phyloP scores from a whole-genome alignment of 2,329 filamentous ascomycete genomes.

The Fusarium sp. region DNA sequence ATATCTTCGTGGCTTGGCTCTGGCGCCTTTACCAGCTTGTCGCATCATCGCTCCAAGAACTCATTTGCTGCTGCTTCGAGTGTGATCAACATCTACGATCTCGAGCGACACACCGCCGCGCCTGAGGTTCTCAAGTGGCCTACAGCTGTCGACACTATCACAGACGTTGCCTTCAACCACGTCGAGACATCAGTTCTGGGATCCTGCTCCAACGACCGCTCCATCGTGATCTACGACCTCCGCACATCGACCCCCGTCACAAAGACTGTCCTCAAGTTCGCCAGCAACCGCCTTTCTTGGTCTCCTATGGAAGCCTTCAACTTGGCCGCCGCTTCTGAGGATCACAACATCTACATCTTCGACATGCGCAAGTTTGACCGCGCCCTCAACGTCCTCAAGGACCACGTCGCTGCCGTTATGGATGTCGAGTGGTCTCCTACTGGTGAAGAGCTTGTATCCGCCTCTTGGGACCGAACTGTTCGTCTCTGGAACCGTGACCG shows the following conservation, averaged over 20 bases:
- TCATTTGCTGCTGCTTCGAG: constrained; percentile 84
- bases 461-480: constrained; percentile 86
- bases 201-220: constrained; percentile 85
- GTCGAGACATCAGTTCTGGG: constrained; percentile 92
- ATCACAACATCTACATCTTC: constrained; percentile 89
- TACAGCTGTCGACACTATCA: constrained; percentile 90
- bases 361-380: constrained; percentile 93
- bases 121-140: constrained; percentile 89
- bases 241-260: constrained; percentile 85
- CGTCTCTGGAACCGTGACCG: constrained; percentile 83
- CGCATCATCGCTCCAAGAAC: constrained; percentile 82
- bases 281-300: constrained; percentile 87
- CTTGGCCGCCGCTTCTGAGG: constrained; percentile 91
- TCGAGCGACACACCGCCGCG: constrained; percentile 81
- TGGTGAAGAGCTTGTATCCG: constrained; percentile 91
- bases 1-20: constrained; percentile 86
- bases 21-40: constrained; percentile 83
- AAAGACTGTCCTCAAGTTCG: constrained; percentile 83
- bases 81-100: constrained; percentile 88
- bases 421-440: constrained; percentile 96
- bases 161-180: constrained; percentile 88
- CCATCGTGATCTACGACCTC: constrained; percentile 90
- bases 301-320: constrained; percentile 98
- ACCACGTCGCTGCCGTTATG: constrained; percentile 92
- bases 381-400: constrained; percentile 88